phyloP scores from a whole-genome alignment of 495 filamentous ascomycete genomes.

The Hypoxylon fragiforme region DNA sequence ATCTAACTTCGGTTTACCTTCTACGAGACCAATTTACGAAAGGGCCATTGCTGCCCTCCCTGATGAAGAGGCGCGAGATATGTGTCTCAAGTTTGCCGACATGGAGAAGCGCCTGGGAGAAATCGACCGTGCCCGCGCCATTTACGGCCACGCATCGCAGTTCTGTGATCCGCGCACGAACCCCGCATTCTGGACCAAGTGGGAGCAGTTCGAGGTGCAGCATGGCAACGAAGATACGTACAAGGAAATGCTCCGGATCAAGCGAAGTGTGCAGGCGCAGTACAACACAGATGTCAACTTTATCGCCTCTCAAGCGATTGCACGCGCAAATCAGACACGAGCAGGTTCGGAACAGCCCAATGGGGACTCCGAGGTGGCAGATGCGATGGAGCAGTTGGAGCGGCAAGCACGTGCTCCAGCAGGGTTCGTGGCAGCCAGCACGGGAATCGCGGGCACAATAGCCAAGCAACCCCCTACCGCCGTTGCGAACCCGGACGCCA shows the following conservation, averaged over 20 bases:
- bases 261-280: constrained; percentile 94
- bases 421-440: constrained; percentile 88
- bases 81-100: constrained; percentile 99
- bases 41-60: constrained; percentile 88
- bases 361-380: constrained; percentile 59
- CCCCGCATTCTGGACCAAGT: constrained; percentile 90
- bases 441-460: constrained; percentile 75
- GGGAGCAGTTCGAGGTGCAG: constrained; percentile 95
- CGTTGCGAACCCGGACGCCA: constrained; percentile 83
- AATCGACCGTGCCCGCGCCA: constrained; percentile 92
- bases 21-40: constrained; percentile 96
- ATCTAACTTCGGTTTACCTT: constrained; percentile 95
- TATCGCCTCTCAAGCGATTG: constrained; percentile 93
- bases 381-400: constrained; percentile 92
- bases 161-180: constrained; percentile 95
- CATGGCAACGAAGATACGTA: constrained; percentile 99
- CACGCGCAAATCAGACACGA: constrained; percentile 68
- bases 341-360: constrained; percentile 46
- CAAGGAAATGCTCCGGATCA: constrained; percentile 98
- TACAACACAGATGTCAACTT: constrained; percentile 99
- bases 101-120: constrained; percentile 97
- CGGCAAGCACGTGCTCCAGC: constrained; percentile 84
- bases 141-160: constrained; percentile 95
- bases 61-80: constrained; percentile 91
- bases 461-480: constrained; percentile 40